Conservation (phyloP, 768 basidiomycete species). For the Lactifluus echinatus region DNA sequence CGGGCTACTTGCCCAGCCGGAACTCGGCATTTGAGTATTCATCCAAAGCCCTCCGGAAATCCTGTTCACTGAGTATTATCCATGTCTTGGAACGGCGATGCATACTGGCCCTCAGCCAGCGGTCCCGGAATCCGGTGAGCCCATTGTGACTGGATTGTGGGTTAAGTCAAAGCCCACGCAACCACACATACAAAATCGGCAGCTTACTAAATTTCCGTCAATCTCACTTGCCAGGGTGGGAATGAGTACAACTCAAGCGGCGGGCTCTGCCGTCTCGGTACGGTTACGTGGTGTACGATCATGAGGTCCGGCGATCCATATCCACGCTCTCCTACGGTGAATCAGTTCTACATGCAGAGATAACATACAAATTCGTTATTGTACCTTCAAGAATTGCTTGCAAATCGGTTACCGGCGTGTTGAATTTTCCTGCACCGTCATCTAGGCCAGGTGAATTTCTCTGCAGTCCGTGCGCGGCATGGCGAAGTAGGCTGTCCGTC, state of each 20-base stretch:
- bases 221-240: slow-evolving; percentile 78
- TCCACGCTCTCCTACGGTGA: slow-evolving; percentile 37
- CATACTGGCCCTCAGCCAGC: background rate
- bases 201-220: slow-evolving; percentile 73
- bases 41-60: slow-evolving; percentile 64
- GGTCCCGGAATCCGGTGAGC: background rate
- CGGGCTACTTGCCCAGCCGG: slow-evolving; percentile 50
- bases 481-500: slow-evolving; percentile 13
- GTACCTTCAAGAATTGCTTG: slow-evolving; percentile 52
- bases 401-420: slow-evolving; percentile 31
- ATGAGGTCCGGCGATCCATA: slow-evolving; percentile 68
- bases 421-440: slow-evolving; percentile 30
- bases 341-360: background rate
- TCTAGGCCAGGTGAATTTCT: slow-evolving; percentile 2
- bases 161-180: background rate
- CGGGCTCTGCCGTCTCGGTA: slow-evolving; percentile 28
- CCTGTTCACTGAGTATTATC: slow-evolving; percentile 33
- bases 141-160: slow-evolving; percentile 21
- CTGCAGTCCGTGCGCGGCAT: background rate
- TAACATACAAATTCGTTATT: background rate
- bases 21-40: slow-evolving; percentile 68
- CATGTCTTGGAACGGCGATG: slow-evolving; percentile 9
- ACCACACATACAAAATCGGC: background rate
- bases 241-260: slow-evolving; percentile 66
- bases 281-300: slow-evolving; percentile 55